Conservation (phyloP, 768 basidiomycete species). For the Coprinopsis strossmayeri region DNA sequence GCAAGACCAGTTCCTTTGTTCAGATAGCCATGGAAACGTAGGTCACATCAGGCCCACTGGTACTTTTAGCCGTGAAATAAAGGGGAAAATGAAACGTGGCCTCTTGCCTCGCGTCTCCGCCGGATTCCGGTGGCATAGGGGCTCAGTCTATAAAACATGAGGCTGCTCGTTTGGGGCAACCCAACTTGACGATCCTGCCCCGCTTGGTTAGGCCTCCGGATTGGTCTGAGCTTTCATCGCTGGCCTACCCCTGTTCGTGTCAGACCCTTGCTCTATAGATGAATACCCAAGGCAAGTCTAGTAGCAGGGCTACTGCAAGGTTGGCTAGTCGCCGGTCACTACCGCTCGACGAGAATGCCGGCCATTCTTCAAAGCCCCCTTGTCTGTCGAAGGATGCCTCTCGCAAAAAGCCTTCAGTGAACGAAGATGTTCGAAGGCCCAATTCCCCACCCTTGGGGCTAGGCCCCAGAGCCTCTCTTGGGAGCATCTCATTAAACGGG, state of each 20-base stretch:
- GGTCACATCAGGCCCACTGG: too few species aligned
- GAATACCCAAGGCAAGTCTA: too few species aligned
- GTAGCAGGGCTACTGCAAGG: too few species aligned
- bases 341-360: neutral
- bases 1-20: too few species aligned
- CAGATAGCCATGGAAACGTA: neutral
- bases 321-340: too few species aligned
- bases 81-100: neutral
- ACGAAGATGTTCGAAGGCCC: neutral
- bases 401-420: neutral
- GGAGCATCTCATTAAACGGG: neutral
- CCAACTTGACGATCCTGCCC: neutral
- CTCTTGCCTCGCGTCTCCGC: neutral
- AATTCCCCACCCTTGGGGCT: neutral
- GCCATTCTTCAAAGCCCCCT: too few species aligned
- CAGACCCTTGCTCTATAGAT: too few species aligned
- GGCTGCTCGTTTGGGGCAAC: neutral
- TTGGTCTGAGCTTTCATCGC: too few species aligned
- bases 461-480: neutral
- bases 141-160: neutral
- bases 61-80: too few species aligned
- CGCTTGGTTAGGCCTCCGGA: too few species aligned
- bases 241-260: too few species aligned
- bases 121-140: neutral
- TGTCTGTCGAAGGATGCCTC: neutral